Evolutionary conservation across 345 rosid species (phyloP).

Genomic region (Gossypium mustelinum): DNA sequence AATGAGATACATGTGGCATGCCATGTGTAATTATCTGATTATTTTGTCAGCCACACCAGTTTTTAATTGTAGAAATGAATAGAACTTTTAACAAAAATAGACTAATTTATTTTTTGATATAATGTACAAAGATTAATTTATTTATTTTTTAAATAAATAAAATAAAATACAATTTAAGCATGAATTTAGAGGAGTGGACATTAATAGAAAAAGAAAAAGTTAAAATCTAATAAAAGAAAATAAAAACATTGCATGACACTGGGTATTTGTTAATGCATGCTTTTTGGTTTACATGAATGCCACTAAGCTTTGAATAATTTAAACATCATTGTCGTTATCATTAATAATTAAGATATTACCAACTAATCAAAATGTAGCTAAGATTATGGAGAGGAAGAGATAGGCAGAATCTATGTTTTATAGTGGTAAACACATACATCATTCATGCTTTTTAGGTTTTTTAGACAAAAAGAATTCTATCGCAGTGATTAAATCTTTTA

Average conservation of each 20-base stretch:
- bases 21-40: too few relatives aligned
- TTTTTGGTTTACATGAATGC: constrained; percentile 4
- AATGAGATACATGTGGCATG: too few relatives aligned
- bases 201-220: background rate
- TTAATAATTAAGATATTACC: background rate
- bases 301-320: background rate
- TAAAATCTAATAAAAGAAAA: background rate
- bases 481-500: too few relatives aligned
- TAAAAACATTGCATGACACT: background rate
- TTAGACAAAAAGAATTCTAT: too few relatives aligned
- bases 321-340: background rate
- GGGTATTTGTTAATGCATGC: background rate
- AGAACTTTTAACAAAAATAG: too few relatives aligned
- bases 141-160: too few relatives aligned
- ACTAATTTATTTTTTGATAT: too few relatives aligned
- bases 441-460: background rate
- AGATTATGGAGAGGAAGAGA: constrained; percentile 3
- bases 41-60: too few relatives aligned
- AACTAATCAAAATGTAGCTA: background rate
- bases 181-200: too few relatives aligned
- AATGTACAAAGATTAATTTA: too few relatives aligned
- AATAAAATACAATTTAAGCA: too few relatives aligned
- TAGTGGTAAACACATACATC: background rate
- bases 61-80: too few relatives aligned
- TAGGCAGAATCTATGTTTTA: background rate